Evolutionary conservation across 2,329 filamentous ascomycete species (phyloP), one percentile per base, ranked within the genome.

Genomic region (Stagonosporopsis cucurbitacearum): DNA sequence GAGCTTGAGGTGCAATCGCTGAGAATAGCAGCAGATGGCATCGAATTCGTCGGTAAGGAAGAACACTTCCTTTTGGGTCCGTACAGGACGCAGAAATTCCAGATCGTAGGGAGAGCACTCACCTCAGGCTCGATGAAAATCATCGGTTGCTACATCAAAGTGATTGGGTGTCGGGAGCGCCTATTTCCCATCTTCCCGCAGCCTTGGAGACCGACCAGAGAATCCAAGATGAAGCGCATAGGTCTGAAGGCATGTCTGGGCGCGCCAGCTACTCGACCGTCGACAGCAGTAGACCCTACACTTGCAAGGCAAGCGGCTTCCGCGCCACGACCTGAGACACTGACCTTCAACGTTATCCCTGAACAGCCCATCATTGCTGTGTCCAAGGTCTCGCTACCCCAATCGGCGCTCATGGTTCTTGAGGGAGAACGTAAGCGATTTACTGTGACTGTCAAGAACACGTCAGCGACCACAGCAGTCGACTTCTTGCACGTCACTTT

Each of bases 401-500:
- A 97, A 68, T 91, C 90, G 20, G 90, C 92, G 9, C 80, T 96
- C 32, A 97, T 96, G 92, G 84, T 99, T 11, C 81, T 99, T 6
- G 94, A 98, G 77, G 95, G 95, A 39, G 94, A 99, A 75, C 85
- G 84, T 20, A 88, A 87, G 64, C 80, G 81, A 0, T 96, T 98
- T 69, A 88, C 85, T 0, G 83, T 97, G 15, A 93, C 89, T 0
- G 78, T 98, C 13, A 85, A 89, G 63, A 99, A 99, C 63, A 80
- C 86, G 8, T 95, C 92, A 0, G 64, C 57, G 19, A 73, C 81
- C 0, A 92, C 89, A 1, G 81, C 91, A 1, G 91, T 91, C 1
- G 91, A 96, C 69, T 88, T 98, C 51, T 79, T 97, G 32, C 82
- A 95, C 23, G 92, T 97, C 57, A 93, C 91, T 0, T 96, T 96